Base-by-base conservation (phyloP, 176 grass and related monocot genomes). In the Elaeis guineensis region DNA sequence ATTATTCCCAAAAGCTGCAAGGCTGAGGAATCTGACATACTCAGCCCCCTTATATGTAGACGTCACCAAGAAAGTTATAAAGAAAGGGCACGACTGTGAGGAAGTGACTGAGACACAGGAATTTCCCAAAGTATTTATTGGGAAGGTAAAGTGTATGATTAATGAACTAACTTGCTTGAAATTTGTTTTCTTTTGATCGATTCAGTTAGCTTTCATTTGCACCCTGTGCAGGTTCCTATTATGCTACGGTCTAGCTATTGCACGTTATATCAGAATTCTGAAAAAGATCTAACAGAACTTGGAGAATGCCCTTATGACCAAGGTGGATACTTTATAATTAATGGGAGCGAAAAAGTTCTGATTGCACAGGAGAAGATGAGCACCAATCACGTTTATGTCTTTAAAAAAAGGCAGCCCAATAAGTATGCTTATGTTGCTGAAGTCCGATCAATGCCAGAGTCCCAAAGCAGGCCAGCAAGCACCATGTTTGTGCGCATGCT, bases 361-460 rank as follows among this genome's bases (percentile, higher is more conserved):
- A 98, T 98, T 71, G 87, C 93, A 22, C 93, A 98, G 73, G 93
- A 98, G 75, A 98, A 92, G 69, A 98, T 92, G 87, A 92, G 88
- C 78, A 98, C 93, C 15, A 98, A 98, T 74, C 93, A 98, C 73
- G 88, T 98, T 28, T 98, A 98, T 74, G 84, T 98, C 51, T 98
- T 98, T 61, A 98, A 98, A 74, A 98, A 92, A 80, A 98, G 93
- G 48, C 93, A 98, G 44, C 93, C 93, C 5, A 98, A 98, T 66
- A 98, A 98, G 58, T 92, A 2, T 85, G 79, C 93, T 59, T 98
- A 89, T 81, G 84, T 98, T 57, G 93, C 63, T 64, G 93, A 98
- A 85, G 93, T 92, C 58, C 78, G 84, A 35, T 98, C 93, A 54
- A 92, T 92, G 87, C 84, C 87, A 61, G 87, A 98, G 74, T 89